Percentiles rank a stretch among this genome's conserved stretches.
Conservation (phyloP, 2,329 filamentous ascomycete species). For the Monilinia fructigena region DNA sequence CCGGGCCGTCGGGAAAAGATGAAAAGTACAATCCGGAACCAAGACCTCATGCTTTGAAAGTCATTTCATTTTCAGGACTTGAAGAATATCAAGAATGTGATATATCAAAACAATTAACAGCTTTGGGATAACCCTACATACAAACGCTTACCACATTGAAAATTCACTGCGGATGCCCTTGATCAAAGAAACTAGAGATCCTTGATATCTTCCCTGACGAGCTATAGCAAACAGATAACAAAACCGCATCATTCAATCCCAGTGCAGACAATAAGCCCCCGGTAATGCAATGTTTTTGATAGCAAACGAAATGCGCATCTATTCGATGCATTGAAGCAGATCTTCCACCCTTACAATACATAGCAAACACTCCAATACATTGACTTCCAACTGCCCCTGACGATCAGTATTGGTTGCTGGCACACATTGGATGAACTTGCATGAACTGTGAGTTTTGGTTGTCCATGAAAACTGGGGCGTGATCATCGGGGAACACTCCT, state of each 20-base stretch:
- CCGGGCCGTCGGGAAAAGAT: background rate
- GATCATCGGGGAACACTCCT: slow-evolving; percentile 33
- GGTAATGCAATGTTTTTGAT: slow-evolving; percentile 15
- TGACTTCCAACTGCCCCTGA: background rate
- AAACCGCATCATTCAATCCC: background rate
- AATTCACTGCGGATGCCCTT: background rate
- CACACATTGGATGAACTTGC: slow-evolving; percentile 24
- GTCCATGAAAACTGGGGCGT: slow-evolving; percentile 34
- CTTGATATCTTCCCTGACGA: background rate
- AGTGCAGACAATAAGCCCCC: slow-evolving; percentile 11
- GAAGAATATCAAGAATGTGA: slow-evolving; percentile 8
- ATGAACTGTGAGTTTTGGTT: slow-evolving; percentile 27
- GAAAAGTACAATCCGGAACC: background rate
- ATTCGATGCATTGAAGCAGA: slow-evolving; percentile 13
- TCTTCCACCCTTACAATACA: slow-evolving; percentile 22
- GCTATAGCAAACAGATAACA: slow-evolving; percentile 17
- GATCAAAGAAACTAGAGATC: slow-evolving; percentile 13
- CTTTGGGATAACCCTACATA: slow-evolving; percentile 17
- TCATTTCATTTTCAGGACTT: background rate
- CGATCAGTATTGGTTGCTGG: slow-evolving; percentile 20
- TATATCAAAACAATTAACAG: background rate
- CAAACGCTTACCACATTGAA: slow-evolving; percentile 11
- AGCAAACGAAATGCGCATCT: slow-evolving; percentile 14
- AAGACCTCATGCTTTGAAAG: background rate
- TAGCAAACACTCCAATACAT: slow-evolving; percentile 4